phyloP scores from a whole-genome alignment of 2,329 filamentous ascomycete genomes.

The Gremmenia infestans region DNA sequence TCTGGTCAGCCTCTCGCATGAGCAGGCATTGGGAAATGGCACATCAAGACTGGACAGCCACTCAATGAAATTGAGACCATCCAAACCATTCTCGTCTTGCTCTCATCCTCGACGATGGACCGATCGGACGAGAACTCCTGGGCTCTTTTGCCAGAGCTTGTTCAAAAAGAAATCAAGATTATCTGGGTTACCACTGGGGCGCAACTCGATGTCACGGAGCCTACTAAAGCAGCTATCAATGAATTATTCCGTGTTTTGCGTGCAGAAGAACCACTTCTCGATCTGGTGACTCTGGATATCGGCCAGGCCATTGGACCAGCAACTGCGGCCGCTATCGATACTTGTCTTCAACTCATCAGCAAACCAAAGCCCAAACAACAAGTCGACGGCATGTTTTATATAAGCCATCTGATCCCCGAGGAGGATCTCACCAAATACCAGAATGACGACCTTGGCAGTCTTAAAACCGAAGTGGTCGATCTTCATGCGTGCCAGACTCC shows the following conservation, averaged over 20 bases:
- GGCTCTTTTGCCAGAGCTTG: constrained; percentile 11
- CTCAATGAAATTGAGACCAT: not conserved
- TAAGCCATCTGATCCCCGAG: constrained; percentile 28
- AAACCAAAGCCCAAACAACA: not conserved
- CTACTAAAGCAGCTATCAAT: constrained; percentile 29
- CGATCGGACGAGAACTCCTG: constrained; percentile 3
- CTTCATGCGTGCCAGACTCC: constrained; percentile 1
- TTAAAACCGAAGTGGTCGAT: not conserved
- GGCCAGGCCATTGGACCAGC: not conserved
- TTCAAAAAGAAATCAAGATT: constrained; percentile 11
- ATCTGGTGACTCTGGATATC: constrained; percentile 16
- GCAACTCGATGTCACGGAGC: constrained; percentile 24
- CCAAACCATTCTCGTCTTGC: constrained; percentile 7
- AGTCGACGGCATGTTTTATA: constrained; percentile 22
- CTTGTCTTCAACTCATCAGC: constrained; percentile 1
- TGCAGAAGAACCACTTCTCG: constrained; percentile 10
- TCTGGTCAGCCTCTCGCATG: too few species aligned
- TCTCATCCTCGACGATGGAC: constrained; percentile 7
- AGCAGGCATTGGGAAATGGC: too few species aligned
- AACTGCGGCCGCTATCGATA: not conserved
- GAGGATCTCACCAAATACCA: constrained; percentile 22
- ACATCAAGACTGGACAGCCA: too few species aligned
- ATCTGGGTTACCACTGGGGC: constrained; percentile 34
- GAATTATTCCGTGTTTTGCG: constrained; percentile 31
- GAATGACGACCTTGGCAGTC: constrained; percentile 11